A percentile compares a stretch with the other conserved stretches of the same genome.
Evolutionary conservation across 2,329 filamentous ascomycete species (phyloP).

Genomic region (Claviceps capensis): DNA sequence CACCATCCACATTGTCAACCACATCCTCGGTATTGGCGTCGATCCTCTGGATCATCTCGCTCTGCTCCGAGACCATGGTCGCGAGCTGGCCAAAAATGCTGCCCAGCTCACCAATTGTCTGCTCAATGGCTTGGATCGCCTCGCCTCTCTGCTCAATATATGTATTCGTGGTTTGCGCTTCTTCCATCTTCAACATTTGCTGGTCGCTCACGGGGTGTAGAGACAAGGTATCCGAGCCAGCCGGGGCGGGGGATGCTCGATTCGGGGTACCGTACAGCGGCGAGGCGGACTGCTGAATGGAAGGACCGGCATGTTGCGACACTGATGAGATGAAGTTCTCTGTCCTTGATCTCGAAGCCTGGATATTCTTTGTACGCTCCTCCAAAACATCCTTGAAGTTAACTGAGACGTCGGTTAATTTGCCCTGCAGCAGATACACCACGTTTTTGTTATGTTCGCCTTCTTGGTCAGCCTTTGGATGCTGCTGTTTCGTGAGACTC

Average conservation of each 20-base stretch:
- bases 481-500: constrained; percentile 60
- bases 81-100: constrained; percentile 86
- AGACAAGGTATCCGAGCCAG: constrained; percentile 61
- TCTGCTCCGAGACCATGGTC: constrained; percentile 93
- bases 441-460: constrained; percentile 98
- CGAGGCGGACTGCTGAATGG: constrained; percentile 62
- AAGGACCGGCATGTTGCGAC: constrained; percentile 57
- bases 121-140: constrained; percentile 92
- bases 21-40: constrained; percentile 97
- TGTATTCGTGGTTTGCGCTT: constrained; percentile 70
- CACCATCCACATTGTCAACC: constrained; percentile 95
- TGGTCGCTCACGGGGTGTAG: constrained; percentile 72
- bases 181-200: constrained; percentile 83
- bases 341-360: constrained; percentile 79
- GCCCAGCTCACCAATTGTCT: constrained; percentile 85
- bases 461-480: constrained; percentile 63
- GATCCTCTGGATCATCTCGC: constrained; percentile 93
- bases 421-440: constrained; percentile 78
- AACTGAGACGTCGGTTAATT: constrained; percentile 79
- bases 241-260: constrained; percentile 51
- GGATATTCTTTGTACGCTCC: constrained; percentile 93
- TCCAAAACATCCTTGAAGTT: constrained; percentile 98
- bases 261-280: constrained; percentile 74
- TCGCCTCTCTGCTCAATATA: constrained; percentile 92
- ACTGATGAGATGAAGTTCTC: constrained; percentile 95